Conservation (phyloP, 192 early-diverging fungal species). For the Linnemannia schmuckeri region DNA sequence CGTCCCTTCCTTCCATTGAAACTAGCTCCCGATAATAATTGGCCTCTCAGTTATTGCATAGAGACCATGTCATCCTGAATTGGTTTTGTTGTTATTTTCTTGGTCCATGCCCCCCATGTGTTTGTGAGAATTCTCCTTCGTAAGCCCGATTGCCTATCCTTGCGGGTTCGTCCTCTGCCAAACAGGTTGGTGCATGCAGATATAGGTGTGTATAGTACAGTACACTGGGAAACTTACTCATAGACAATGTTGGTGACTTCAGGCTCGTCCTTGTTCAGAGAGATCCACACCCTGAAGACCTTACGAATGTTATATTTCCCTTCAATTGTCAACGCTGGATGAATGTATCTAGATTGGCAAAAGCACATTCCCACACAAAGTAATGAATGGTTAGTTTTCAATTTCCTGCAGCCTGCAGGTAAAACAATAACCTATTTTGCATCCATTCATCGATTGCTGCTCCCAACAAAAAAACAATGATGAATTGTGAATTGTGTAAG, state of each 20-base stretch:
- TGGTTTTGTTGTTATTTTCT: not conserved
- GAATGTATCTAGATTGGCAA: conserved; percentile 44
- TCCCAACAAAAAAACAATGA: not conserved
- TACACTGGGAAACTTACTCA: conserved; percentile 34
- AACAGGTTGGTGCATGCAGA: not conserved
- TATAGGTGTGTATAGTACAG: no score
- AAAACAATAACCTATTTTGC: no score
- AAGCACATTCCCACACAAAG: not conserved
- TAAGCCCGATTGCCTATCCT: not conserved
- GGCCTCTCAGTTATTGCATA: not conserved
- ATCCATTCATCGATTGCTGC: not conserved
- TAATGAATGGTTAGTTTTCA: not conserved
- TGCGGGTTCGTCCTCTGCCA: not conserved
- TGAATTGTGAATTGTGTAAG: not conserved
- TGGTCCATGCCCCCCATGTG: not conserved
- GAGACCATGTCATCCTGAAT: not conserved
- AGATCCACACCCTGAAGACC: conserved; percentile 58
- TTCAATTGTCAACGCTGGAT: conserved; percentile 62
- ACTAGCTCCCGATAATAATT: not conserved
- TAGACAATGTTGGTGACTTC: conserved; percentile 50
- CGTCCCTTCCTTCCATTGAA: not conserved
- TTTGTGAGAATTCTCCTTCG: not conserved
- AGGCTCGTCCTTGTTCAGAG: conserved; percentile 48
- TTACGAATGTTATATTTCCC: conserved; percentile 65
- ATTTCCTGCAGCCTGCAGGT: not conserved